These are phyloP conservation scores for Trametes cinnabarina DNA, from an alignment of 768 basidiomycete species.

Conservation along the genomic window DNA sequence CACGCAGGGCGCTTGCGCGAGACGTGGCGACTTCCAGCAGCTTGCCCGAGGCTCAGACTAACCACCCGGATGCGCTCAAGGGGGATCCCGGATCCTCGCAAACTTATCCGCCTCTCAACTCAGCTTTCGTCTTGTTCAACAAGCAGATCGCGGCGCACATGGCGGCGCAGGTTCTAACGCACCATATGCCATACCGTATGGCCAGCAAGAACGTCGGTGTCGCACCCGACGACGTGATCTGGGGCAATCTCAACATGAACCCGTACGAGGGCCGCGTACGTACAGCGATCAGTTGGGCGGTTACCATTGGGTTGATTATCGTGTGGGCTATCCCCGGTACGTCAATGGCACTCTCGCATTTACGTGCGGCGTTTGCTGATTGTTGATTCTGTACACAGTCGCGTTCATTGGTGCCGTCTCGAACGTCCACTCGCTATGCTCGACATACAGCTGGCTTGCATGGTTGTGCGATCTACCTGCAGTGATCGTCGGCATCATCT, in stretches of 20 bases:
- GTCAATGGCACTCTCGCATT: no score
- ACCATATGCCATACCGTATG: slow-evolving; percentile 87
- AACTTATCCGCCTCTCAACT: slow-evolving; percentile 39
- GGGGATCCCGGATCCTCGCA: slow-evolving; percentile 22
- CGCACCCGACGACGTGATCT: slow-evolving; percentile 86
- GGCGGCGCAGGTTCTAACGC: slow-evolving; percentile 69
- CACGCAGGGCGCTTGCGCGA: slow-evolving; percentile 28
- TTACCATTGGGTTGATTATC: slow-evolving; percentile 78
- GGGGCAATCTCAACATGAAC: slow-evolving; percentile 86
- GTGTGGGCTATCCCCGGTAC: slow-evolving; percentile 84
- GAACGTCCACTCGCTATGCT: slow-evolving; percentile 72
- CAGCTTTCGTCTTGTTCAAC: slow-evolving; percentile 89
- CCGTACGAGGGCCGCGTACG: slow-evolving; percentile 64
- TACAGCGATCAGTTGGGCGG: slow-evolving; percentile 57
- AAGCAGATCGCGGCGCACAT: slow-evolving; percentile 92
- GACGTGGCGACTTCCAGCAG: slow-evolving; percentile 28
- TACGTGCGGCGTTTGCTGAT: no score
- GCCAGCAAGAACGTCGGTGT: slow-evolving; percentile 74
- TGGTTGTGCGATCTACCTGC: slow-evolving; percentile 79
- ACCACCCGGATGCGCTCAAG: slow-evolving; percentile 27
- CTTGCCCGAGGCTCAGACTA: slow-evolving; percentile 19
- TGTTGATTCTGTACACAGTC: no score
- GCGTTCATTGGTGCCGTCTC: slow-evolving; percentile 78
- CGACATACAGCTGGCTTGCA: slow-evolving; percentile 62
- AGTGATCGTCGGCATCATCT: slow-evolving; percentile 74